Base-by-base conservation (phyloP, 2,329 filamentous ascomycete genomes). In the Penicillium decumbens region DNA sequence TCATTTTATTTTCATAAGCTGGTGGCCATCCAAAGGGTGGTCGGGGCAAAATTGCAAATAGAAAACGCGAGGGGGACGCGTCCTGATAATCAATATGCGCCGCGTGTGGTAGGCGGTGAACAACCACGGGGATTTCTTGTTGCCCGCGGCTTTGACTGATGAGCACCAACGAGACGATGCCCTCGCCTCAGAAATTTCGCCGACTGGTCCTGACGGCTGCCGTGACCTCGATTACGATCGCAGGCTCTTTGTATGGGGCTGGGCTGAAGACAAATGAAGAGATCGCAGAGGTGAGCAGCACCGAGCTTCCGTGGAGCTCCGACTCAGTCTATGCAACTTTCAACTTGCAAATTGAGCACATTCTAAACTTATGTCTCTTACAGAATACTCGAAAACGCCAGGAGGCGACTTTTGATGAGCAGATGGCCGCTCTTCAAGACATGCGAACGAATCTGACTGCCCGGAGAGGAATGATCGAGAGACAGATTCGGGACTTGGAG, bases 201-300 rank as follows among this genome's bases (percentile, higher is more conserved):
- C 73, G 77, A 13, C 70, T 78, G 49, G 70, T 82, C 15, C 64
- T 82, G 57, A 81, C 82, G 1, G 76, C 72, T 30, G 74, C 77
- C 3, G 74, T 84, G 15, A 74, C 78, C 8, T 75, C 77, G 13
- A 75, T 82, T 41, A 82, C 80, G 1, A 77, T 77, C 6, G 76
- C 75, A 1, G 81, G 82, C 44, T 75, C 80, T 4, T 73, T 79
- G 53, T 84, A 82, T 58, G 82, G 82, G 23, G 82, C 82, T 18
- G 75, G 76, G 6, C 55, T 84, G 51, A 83, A 83, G 63, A 77
- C 73, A 3, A 66, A 75, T 28, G 70, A 75, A 54, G 77, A 83
- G 43, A 65, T 71, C 32, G 72, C 73, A 47, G 65, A 81, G 72
- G 81, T 83, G 35, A 54, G 55, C n/a, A 42, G n/a, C 23, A n/a